phyloP scores from a whole-genome alignment of 2,329 filamentous ascomycete species.

The Diplodia seriata region DNA sequence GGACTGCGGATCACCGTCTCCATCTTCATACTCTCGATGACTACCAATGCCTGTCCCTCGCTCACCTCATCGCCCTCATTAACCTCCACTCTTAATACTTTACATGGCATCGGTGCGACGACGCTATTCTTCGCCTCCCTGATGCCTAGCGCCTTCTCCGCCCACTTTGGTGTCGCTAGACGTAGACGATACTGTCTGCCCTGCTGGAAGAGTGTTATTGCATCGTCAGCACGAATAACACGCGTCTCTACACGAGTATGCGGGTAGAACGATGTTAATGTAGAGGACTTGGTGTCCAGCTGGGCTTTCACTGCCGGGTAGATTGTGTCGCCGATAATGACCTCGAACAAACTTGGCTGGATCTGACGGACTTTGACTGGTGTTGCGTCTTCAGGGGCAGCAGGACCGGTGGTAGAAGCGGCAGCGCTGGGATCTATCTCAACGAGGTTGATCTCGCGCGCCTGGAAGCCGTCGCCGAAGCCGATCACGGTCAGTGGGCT shows the following conservation, averaged over 20 bases:
- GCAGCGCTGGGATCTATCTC: conserved; percentile 41
- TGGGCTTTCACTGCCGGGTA: conserved; percentile 57
- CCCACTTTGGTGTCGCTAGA: conserved; percentile 73
- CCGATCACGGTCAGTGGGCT: conserved; percentile 46
- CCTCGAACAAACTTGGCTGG: conserved; percentile 57
- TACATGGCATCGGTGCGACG: conserved; percentile 95
- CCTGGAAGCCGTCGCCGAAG: conserved; percentile 69
- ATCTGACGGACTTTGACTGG: conserved; percentile 61
- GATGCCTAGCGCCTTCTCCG: conserved; percentile 82
- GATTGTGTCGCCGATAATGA: conserved; percentile 52
- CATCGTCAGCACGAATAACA: conserved; percentile 68
- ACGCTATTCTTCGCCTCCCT: conserved; percentile 84
- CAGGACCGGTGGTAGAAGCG: conserved; percentile 39
- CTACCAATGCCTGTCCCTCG: conserved; percentile 86
- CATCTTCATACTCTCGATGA: conserved; percentile 66
- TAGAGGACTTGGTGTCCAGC: conserved; percentile 54
- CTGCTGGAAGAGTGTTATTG: conserved; percentile 77
- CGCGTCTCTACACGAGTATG: conserved; percentile 80
- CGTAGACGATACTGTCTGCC: conserved; percentile 65
- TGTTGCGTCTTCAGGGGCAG: conserved; percentile 52
- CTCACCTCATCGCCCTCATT: conserved; percentile 79
- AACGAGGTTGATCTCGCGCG: conserved; percentile 66
- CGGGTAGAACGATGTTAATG: conserved; percentile 79
- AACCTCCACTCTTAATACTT: conserved; percentile 89
- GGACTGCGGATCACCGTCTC: conserved; percentile 62